Conservation (phyloP, 768 basidiomycete species). For the Panaeolus papilionaceus region DNA sequence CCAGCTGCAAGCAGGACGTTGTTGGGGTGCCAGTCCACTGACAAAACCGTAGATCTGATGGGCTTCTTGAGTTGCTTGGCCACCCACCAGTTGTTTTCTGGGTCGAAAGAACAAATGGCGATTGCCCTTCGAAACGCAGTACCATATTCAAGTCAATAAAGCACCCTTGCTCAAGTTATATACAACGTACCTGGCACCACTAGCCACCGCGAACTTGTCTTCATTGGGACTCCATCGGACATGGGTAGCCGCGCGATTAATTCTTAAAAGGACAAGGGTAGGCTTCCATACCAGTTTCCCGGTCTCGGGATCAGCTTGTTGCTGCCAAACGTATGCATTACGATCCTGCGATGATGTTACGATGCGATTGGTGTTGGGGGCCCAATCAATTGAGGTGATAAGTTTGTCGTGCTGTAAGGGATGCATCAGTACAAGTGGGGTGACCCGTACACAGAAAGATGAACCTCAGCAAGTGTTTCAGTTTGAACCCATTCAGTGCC, state of each 20-base stretch:
- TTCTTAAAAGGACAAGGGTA: conserved; percentile 91
- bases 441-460: conserved; percentile 23
- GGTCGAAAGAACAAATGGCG: conserved; percentile 95
- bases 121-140: conserved; percentile 66
- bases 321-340: conserved; percentile 98
- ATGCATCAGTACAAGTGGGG: conserved; percentile 13
- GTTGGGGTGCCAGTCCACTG: conserved; percentile 98
- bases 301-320: conserved; percentile 73
- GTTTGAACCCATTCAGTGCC: conserved; percentile 73
- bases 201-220: conserved; percentile 98
- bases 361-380: conserved; percentile 94
- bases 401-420: conserved; percentile 88
- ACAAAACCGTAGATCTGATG: conserved; percentile 91
- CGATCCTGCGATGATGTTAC: conserved; percentile 99
- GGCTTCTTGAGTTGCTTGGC: conserved; percentile 98
- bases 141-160: background rate
- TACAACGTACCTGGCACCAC: conserved; percentile 81
- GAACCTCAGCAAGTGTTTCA: conserved; percentile 87
- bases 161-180: background rate
- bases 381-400: conserved; percentile 99
- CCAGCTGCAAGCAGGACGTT: conserved; percentile 97
- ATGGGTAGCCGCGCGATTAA: conserved; percentile 95
- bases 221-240: conserved; percentile 98
- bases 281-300: conserved; percentile 89
- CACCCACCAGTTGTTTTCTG: conserved; percentile 99